Evolutionary conservation across 345 rosid genomes (phyloP), one percentile per base, ranked within the genome.

Genomic region (Lumnitzera racemosa): DNA sequence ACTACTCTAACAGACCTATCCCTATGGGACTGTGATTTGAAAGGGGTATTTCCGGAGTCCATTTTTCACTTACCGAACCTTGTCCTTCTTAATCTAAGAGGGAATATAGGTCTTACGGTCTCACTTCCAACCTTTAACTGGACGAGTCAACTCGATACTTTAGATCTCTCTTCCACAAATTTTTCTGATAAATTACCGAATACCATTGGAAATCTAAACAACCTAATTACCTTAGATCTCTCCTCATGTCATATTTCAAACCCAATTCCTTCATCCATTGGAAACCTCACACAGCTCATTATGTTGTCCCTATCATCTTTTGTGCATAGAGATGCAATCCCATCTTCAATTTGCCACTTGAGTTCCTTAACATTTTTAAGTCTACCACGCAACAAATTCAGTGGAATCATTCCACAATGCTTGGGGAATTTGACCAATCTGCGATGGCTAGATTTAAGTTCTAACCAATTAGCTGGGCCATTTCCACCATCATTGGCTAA

Each of bases 401-500:
- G 0, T 0, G 61, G 23, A 6, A 4, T 24, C 1, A 36, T 50
- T 4, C 64, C 47, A 0, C 15, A 3, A 12, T 55, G 24, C 4
- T 4, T 36, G 2, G 20, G 24, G 0, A 63, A 56, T 16, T 20
- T 58, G 12, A 29, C 2, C 31, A 36, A 56, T 25, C 49, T 62
- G 0, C 0, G 15, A n/a, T 0, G 0, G 0, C 12, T 73, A 0
- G 0, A 0, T 20, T 24, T 77, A 2, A 0, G 23, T 5, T 0
- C 12, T 5, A 71, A 70, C 69, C 3, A 2, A 14, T 53, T 67
- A 4, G 56, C 14, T 24, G 68, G 71, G 11, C 36, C 46, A 11
- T 4, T 73, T 11, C 74, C 71, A 2, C 24, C 64, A 23, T 48
- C 64, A 61, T 15, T 67, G 12, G 71, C 61, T 16, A 13, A 17